A percentile compares a stretch with the other conserved stretches of the same genome.
Conservation (phyloP, 371 early-diverging fungal genomes). For the Saksenaea oblongispora region DNA sequence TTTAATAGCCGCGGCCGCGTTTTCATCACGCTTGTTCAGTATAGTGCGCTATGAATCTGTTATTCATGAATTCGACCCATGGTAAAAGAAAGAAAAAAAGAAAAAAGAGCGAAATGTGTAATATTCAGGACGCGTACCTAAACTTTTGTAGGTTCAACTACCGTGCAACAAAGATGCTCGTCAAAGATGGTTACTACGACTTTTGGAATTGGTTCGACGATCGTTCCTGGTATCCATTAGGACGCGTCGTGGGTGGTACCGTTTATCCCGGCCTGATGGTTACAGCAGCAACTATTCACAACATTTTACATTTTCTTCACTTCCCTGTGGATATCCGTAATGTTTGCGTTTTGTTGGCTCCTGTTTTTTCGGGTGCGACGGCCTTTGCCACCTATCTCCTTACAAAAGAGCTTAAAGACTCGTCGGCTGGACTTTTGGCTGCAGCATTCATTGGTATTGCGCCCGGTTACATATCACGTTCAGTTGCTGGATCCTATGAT, state of each 20-base stretch:
- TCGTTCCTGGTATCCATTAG: constrained; percentile 98
- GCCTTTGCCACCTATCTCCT: constrained; percentile 92
- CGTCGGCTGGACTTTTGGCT: constrained; percentile 92
- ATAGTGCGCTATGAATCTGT: constrained; percentile 95
- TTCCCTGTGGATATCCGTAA: constrained; percentile 97
- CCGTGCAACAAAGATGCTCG: constrained; percentile 96
- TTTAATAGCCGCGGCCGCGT: constrained; percentile 86
- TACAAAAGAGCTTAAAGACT: constrained; percentile 87
- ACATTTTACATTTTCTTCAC: constrained; percentile 83
- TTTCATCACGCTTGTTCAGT: constrained; percentile 94
- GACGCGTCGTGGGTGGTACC: constrained; percentile 98
- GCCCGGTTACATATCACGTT: constrained; percentile 98
- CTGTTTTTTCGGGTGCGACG: constrained; percentile 93
- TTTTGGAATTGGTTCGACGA: constrained; percentile 99
- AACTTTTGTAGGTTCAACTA: constrained; percentile 85
- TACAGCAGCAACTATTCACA: constrained; percentile 95
- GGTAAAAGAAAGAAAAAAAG: constrained; percentile 42
- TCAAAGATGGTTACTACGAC: constrained; percentile 93
- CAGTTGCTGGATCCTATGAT: constrained; percentile 99
- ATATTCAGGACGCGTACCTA: not conserved
- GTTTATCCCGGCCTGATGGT: constrained; percentile 99
- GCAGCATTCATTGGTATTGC: constrained; percentile 97
- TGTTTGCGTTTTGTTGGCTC: constrained; percentile 96
- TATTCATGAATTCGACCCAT: constrained; percentile 99
- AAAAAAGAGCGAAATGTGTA: not conserved